Evolutionary conservation across 75 land plant species (phyloP).

Genomic region (Selaginella tamariscina): DNA sequence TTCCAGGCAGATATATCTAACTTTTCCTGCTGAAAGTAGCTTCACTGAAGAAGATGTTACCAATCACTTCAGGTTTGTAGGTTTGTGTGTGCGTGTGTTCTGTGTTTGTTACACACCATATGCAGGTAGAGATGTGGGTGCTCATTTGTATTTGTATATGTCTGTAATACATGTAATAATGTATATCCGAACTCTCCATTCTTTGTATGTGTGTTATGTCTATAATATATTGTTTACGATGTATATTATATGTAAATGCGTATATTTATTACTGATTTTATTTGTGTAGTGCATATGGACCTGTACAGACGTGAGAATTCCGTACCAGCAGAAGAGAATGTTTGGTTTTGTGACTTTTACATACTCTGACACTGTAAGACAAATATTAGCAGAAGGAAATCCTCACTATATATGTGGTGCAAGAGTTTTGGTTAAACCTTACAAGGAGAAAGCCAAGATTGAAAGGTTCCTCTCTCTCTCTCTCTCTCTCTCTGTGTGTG

Average conservation of each 20-base stretch:
- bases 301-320: constrained; percentile 12
- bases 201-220: no score
- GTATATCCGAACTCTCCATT: no score
- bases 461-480: not conserved
- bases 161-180: no score
- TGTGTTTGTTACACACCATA: no score
- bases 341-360: constrained; percentile 11
- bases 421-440: constrained; percentile 3
- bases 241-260: not conserved
- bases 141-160: no score
- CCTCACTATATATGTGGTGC: constrained; percentile 10
- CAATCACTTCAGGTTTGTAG: constrained; percentile 2
- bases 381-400: constrained; percentile 2
- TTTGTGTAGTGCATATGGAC: constrained; percentile 3
- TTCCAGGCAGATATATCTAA: constrained; percentile 10
- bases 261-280: not conserved
- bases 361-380: not conserved
- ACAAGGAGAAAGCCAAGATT: not conserved
- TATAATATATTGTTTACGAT: no score
- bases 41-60: constrained; percentile 7
- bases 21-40: constrained; percentile 8
- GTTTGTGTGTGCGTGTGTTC: no score
- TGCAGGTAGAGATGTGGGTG: no score
- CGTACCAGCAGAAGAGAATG: constrained; percentile 8
- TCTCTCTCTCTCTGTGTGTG: not conserved